phyloP scores from a whole-genome alignment of 1,139 yeast species.

The Hemisphaericaspora xylofermentans region DNA sequence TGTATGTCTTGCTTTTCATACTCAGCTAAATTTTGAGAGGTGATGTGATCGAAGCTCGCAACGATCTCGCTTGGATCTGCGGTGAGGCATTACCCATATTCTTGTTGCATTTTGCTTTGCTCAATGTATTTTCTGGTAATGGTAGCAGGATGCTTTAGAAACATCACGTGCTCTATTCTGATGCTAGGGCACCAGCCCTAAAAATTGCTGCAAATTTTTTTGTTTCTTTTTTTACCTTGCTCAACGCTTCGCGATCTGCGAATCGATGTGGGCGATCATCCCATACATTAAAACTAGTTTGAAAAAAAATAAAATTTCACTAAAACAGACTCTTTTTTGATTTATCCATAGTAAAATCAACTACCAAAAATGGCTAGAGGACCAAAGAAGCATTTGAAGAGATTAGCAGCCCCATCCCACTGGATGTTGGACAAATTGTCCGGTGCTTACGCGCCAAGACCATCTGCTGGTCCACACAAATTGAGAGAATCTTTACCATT shows the following conservation, averaged over 20 bases:
- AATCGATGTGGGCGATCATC: no score
- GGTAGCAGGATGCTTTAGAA: no score
- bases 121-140: no score
- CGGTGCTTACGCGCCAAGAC: slow-evolving; percentile 99
- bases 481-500: slow-evolving; percentile 98
- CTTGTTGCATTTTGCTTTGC: no score
- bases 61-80: no score
- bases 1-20: no score
- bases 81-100: no score
- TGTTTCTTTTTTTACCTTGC: background rate
- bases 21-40: no score
- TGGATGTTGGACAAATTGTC: slow-evolving; percentile 99
- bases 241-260: no score
- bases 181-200: slow-evolving; percentile 15
- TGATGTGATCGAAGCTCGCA: no score
- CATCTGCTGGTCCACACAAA: slow-evolving; percentile 99
- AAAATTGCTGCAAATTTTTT: background rate
- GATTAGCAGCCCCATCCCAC: slow-evolving; percentile 83
- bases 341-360: slow-evolving; percentile 2
- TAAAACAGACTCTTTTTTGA: background rate
- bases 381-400: slow-evolving; percentile 44
- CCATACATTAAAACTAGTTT: background rate
- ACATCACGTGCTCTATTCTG: background rate
- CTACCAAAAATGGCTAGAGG: slow-evolving; percentile 28
- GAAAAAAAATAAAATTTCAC: slow-evolving; percentile 1